Conservation (phyloP, 768 basidiomycete species). For the Tulasnella calospora region DNA sequence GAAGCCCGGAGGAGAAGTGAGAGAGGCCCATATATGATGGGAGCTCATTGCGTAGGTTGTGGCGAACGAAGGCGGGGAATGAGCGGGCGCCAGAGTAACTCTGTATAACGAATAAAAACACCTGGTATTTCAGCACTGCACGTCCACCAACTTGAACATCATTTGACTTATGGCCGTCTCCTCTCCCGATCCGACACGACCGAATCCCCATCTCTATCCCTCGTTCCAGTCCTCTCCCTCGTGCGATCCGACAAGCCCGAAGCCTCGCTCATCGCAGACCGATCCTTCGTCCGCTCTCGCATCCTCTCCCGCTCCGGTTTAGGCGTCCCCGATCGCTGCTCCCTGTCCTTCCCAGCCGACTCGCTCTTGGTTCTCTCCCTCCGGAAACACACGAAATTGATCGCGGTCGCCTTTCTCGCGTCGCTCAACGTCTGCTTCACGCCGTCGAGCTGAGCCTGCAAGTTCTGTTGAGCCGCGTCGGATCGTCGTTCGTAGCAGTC, state of each 20-base stretch:
- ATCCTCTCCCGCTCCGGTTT: background rate
- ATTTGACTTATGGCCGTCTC: background rate
- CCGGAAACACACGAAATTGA: constrained; percentile 92
- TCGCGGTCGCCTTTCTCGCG: constrained; percentile 81
- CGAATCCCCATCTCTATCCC: background rate
- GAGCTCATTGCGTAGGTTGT: too few species aligned
- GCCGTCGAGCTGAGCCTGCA: constrained; percentile 81
- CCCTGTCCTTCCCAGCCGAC: background rate
- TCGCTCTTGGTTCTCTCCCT: constrained; percentile 15
- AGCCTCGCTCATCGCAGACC: background rate
- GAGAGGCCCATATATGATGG: too few species aligned
- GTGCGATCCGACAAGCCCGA: background rate
- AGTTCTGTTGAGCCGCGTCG: constrained; percentile 55
- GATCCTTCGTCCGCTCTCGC: constrained; percentile 10
- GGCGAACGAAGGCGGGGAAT: too few species aligned
- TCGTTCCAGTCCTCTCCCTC: constrained; percentile 3
- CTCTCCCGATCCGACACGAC: background rate
- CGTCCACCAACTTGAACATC: background rate
- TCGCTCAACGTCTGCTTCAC: constrained; percentile 89
- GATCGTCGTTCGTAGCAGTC: constrained; percentile 82
- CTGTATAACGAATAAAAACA: background rate
- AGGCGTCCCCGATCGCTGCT: background rate
- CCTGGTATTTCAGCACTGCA: background rate
- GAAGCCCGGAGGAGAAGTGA: background rate
- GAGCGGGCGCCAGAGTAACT: background rate